A percentile compares a stretch with the other conserved stretches of the same genome.
phyloP scores from a whole-genome alignment of 257 asterid genomes.

The Perilla frutescens region DNA sequence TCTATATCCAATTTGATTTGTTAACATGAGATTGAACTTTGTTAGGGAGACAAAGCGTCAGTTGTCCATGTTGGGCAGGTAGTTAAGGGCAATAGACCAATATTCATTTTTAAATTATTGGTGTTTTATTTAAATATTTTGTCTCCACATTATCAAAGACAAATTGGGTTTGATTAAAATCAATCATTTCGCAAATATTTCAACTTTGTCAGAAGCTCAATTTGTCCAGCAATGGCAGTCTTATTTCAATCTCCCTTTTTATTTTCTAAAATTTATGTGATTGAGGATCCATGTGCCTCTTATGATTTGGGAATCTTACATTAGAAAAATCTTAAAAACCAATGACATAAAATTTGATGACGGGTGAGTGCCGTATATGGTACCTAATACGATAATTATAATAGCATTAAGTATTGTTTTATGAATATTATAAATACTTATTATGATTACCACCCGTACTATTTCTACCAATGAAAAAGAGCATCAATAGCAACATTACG shows the following conservation, averaged over 20 bases:
- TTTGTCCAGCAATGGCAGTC: slow-evolving; percentile 31
- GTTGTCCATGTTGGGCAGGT: slow-evolving; percentile 73
- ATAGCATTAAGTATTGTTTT: background rate
- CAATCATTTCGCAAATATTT: slow-evolving; percentile 41
- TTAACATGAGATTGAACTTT: slow-evolving; percentile 63
- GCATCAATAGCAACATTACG: background rate
- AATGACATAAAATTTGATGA: background rate
- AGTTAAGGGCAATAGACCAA: slow-evolving; percentile 36
- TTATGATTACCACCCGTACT: too few relatives aligned
- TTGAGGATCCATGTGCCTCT: slow-evolving; percentile 27
- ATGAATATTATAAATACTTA: too few relatives aligned
- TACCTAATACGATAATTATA: slow-evolving; percentile 8
- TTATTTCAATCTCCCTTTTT: too few relatives aligned
- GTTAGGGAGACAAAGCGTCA: slow-evolving; percentile 65
- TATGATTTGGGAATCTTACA: slow-evolving; percentile 32
- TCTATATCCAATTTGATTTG: slow-evolving; percentile 47
- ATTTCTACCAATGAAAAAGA: too few relatives aligned
- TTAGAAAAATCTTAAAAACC: slow-evolving; percentile 8
- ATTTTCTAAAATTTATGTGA: background rate
- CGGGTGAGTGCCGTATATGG: background rate
- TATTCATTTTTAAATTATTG: slow-evolving; percentile 35
- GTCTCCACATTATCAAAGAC: slow-evolving; percentile 25
- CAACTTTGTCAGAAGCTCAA: slow-evolving; percentile 31
- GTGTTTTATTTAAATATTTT: slow-evolving; percentile 9
- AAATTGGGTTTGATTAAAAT: slow-evolving; percentile 29